These are phyloP conservation scores for Cardamine chenopodiifolia DNA, from an alignment of 345 rosid genomes.

Conservation along the genomic window DNA sequence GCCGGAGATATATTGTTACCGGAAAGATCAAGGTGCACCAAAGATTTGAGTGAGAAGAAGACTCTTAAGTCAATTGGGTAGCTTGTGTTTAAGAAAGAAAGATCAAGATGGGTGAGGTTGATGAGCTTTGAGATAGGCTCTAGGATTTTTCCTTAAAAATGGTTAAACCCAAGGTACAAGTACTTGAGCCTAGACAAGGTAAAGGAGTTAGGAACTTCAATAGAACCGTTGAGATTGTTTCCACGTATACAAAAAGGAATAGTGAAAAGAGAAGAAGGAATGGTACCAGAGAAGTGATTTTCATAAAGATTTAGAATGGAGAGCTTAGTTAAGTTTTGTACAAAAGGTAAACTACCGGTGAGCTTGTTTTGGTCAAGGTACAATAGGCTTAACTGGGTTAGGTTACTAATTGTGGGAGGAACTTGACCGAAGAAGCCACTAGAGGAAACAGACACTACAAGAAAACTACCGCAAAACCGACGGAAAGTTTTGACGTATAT, in stretches of 20 bases:
- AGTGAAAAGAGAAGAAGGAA: conserved; percentile 4
- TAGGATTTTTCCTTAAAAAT: neutral
- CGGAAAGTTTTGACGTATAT: too few species aligned
- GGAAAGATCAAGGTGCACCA: neutral
- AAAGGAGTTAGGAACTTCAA: neutral
- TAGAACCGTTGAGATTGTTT: neutral
- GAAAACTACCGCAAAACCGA: too few species aligned
- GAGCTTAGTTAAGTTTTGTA: neutral
- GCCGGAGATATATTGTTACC: neutral
- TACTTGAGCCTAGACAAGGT: neutral
- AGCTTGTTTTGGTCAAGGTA: neutral
- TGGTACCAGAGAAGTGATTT: neutral
- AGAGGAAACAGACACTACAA: too few species aligned
- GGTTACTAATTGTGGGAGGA: conserved; percentile 10
- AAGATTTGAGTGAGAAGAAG: conserved; percentile 1
- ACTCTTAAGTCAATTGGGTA: neutral
- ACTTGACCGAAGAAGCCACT: conserved; percentile 1
- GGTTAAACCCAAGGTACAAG: neutral
- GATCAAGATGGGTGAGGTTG: neutral
- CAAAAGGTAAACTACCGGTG: neutral
- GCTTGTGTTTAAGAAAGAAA: neutral
- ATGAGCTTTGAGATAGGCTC: conserved; percentile 6
- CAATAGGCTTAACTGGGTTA: neutral
- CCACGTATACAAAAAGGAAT: neutral
- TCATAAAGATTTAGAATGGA: neutral